phyloP scores from a whole-genome alignment of 768 basidiomycete genomes.

The Termitomyces heimii region DNA sequence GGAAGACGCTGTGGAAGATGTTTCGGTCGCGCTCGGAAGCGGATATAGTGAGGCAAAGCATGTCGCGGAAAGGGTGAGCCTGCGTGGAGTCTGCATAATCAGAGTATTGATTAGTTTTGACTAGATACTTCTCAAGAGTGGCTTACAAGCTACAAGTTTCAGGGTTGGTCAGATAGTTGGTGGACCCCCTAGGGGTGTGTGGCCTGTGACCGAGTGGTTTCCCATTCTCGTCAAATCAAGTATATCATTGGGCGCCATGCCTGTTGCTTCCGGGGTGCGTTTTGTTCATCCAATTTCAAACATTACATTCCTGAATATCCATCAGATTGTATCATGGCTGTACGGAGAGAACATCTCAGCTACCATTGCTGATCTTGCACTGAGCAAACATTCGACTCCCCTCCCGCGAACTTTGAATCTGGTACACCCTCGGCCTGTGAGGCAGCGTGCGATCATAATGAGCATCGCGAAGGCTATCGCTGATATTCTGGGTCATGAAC shows the following conservation, averaged over 20 bases:
- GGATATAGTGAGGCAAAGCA: constrained; percentile 29
- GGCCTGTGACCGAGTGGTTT: constrained; percentile 34
- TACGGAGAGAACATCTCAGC: constrained; percentile 20
- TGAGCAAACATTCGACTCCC: constrained; percentile 14
- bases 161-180: constrained; percentile 33
- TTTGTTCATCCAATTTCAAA: not conserved
- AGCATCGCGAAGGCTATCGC: not conserved
- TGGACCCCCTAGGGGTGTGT: constrained; percentile 27
- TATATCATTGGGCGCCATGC: constrained; percentile 20
- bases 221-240: constrained; percentile 33
- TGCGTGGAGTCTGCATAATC: not conserved
- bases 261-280: constrained; percentile 22
- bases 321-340: constrained; percentile 23
- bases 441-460: constrained; percentile 12
- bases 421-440: constrained; percentile 26
- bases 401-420: constrained; percentile 20
- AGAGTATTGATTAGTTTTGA: not conserved
- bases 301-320: not conserved
- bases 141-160: constrained; percentile 22
- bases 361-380: constrained; percentile 21
- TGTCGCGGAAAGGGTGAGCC: constrained; percentile 24
- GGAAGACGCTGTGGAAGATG: constrained; percentile 24
- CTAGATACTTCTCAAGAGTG: constrained; percentile 25
- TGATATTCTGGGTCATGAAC: not conserved
- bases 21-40: constrained; percentile 20